These are phyloP conservation scores for Gryganskiella cystojenkinii DNA, from an alignment of 192 early-diverging fungal species.

Conservation along the genomic window DNA sequence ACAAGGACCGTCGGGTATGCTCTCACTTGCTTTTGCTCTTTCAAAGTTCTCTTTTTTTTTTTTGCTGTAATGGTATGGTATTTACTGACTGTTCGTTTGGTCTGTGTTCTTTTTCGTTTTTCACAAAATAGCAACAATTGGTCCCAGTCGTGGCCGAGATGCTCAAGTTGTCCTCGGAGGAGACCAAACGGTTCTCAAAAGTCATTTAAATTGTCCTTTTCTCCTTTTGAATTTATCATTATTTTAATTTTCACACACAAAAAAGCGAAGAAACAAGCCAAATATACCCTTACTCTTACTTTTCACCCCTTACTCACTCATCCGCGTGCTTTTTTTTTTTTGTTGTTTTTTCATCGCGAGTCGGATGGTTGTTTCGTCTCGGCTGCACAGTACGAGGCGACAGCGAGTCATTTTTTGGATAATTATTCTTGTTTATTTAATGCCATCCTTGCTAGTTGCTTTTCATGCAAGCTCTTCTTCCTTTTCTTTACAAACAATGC, in stretches of 20 bases:
- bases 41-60: background rate
- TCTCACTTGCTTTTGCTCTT: background rate
- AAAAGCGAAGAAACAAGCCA: no score
- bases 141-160: constrained; percentile 77
- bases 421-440: background rate
- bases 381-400: background rate
- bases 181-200: constrained; percentile 61
- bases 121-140: constrained; percentile 60
- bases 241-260: constrained; percentile 2
- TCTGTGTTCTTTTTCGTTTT: constrained; percentile 2
- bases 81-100: background rate
- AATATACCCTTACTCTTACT: no score
- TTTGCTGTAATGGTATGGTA: background rate
- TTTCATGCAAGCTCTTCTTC: background rate
- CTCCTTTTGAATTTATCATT: background rate
- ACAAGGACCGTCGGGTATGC: constrained; percentile 75
- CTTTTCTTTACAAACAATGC: background rate
- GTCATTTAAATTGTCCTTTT: background rate
- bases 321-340: no score
- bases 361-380: background rate
- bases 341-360: no score
- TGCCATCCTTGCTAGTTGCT: background rate
- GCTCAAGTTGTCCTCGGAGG: constrained; percentile 73
- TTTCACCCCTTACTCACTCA: no score
- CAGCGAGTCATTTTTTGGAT: background rate